Evolutionary conservation across 2,329 filamentous ascomycete genomes (phyloP).

Genomic region (Colletotrichum euphorbiae): DNA sequence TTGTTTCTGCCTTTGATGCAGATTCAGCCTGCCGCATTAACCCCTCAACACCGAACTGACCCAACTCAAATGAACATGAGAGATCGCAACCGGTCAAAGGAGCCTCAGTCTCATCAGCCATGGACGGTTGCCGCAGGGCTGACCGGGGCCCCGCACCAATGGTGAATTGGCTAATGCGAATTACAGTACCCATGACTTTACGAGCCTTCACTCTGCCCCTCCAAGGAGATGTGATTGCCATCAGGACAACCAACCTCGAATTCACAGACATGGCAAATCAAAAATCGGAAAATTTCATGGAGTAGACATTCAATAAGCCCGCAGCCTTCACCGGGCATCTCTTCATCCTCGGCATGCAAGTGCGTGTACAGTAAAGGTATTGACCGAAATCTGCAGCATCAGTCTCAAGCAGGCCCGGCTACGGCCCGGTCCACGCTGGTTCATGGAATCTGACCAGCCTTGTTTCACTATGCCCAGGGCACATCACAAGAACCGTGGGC

Average conservation of each 20-base stretch:
- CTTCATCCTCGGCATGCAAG: not conserved
- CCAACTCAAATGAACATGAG: not conserved
- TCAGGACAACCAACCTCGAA: not conserved
- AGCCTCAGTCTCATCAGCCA: not conserved
- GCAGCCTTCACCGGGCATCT: not conserved
- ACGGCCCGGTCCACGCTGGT: constrained; percentile 15
- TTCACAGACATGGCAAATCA: not conserved
- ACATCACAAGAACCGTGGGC: not conserved
- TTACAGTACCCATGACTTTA: constrained; percentile 13
- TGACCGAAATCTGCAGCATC: too few species aligned
- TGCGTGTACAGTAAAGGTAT: too few species aligned
- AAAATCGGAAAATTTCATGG: not conserved
- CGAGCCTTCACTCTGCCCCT: constrained; percentile 2
- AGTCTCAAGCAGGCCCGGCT: not conserved
- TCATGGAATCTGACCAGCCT: constrained; percentile 3
- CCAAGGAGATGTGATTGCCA: not conserved
- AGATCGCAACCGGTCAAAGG: not conserved
- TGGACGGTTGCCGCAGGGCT: constrained; percentile 27
- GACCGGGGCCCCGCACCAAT: constrained; percentile 18
- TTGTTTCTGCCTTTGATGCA: not conserved
- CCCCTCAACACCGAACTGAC: not conserved
- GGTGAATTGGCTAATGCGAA: constrained; percentile 12
- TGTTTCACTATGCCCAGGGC: constrained; percentile 15
- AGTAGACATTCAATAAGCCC: not conserved
- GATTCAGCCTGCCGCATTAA: not conserved